Conservation (phyloP, 1,284 basidiomycete genomes). For the Vanrija humicola region DNA sequence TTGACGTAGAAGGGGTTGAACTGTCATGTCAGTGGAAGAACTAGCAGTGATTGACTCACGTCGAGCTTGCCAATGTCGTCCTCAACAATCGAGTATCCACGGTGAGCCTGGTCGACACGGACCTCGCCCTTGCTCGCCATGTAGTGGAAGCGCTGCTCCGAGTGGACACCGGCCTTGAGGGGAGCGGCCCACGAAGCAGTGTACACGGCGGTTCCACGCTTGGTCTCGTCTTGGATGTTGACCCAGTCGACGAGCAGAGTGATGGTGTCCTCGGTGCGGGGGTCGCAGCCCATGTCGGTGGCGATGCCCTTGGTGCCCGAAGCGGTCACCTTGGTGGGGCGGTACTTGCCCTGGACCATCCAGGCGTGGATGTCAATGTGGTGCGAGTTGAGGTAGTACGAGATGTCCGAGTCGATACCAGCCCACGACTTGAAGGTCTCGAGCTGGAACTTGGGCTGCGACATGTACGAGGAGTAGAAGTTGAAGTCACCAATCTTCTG, state of each 20-base stretch:
- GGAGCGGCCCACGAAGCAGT: constrained; percentile 70
- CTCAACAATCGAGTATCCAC: constrained; percentile 83
- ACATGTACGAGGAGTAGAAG: constrained; percentile 70
- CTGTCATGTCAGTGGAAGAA: constrained; percentile 25
- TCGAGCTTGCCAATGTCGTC: constrained; percentile 63
- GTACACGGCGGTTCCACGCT: constrained; percentile 63
- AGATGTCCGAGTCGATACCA: constrained; percentile 83
- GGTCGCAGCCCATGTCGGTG: constrained; percentile 62
- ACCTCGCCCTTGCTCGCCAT: constrained; percentile 92
- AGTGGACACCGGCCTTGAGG: constrained; percentile 59
- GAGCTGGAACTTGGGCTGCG: constrained; percentile 88
- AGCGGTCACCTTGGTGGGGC: constrained; percentile 76
- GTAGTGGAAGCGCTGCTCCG: constrained; percentile 89
- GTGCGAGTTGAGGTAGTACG: constrained; percentile 88
- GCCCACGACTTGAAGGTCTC: constrained; percentile 94
- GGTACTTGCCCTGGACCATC: constrained; percentile 72
- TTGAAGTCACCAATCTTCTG: constrained; percentile 81
- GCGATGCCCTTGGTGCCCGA: constrained; percentile 86
- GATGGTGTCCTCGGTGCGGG: constrained; percentile 85
- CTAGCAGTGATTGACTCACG: constrained; percentile 4
- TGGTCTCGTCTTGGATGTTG: constrained; percentile 63
- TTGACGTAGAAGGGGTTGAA: constrained; percentile 92
- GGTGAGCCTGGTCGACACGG: constrained; percentile 84
- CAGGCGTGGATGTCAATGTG: constrained; percentile 84
- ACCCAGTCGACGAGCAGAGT: constrained; percentile 91